phyloP scores from a whole-genome alignment of 352 stramenopile genomes.

The Bremia lactucae region DNA sequence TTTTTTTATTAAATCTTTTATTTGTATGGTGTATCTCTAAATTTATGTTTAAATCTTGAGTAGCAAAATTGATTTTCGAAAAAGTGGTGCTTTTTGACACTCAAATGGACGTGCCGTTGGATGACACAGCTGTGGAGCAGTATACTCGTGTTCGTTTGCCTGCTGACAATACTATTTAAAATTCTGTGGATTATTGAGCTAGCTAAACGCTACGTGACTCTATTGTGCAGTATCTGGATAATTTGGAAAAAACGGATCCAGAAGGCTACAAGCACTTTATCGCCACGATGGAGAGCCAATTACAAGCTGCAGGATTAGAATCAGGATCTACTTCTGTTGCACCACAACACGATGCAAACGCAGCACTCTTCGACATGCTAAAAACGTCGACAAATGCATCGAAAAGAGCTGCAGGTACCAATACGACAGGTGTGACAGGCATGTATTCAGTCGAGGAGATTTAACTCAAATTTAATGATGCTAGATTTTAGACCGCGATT shows the following conservation, averaged over 20 bases:
- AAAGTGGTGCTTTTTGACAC: too few species aligned
- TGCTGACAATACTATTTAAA: conserved; percentile 2
- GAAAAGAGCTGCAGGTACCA: conserved; percentile 2
- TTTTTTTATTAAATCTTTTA: conserved; percentile 1
- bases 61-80: too few species aligned
- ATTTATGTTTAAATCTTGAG: conserved; percentile 18
- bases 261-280: conserved; percentile 54
- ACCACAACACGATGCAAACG: conserved; percentile 16
- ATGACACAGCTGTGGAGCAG: conserved; percentile 54
- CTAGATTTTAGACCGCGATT: conserved; percentile 51
- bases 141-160: conserved; percentile 44
- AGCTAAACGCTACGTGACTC: conserved; percentile 3
- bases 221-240: conserved; percentile 48
- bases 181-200: background rate
- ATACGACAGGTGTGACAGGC: conserved; percentile 11
- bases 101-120: conserved; percentile 27
- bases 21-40: conserved; percentile 6
- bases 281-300: conserved; percentile 49
- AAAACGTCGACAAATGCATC: conserved; percentile 17
- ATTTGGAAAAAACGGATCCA: conserved; percentile 57
- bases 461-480: conserved; percentile 1
- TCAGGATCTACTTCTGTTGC: background rate
- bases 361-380: conserved; percentile 47
- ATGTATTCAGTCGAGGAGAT: background rate
- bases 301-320: conserved; percentile 22